These are phyloP conservation scores for Pichia sp. DNA, from an alignment of 1,139 yeast genomes.

Conservation along the genomic window DNA sequence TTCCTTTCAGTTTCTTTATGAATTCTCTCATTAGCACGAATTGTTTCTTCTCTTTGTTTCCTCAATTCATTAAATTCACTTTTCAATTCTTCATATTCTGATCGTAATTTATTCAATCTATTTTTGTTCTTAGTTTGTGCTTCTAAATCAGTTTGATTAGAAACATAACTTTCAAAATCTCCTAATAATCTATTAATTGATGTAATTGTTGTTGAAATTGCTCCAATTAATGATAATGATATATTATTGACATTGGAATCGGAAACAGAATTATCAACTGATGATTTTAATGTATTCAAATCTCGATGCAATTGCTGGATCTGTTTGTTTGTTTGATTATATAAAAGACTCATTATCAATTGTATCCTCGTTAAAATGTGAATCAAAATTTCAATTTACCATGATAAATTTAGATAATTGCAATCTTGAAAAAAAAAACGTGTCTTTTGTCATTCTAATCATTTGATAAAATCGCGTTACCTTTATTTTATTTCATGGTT, in stretches of 20 bases:
- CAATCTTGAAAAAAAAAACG: too few species aligned
- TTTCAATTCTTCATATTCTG: constrained; percentile 51
- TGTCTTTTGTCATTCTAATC: too few species aligned
- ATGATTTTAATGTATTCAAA: constrained; percentile 54
- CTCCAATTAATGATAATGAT: constrained; percentile 64
- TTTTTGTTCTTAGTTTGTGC: constrained; percentile 56
- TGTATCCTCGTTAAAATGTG: too few species aligned
- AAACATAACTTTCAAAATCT: constrained; percentile 64
- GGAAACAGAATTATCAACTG: constrained; percentile 14
- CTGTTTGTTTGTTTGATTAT: constrained; percentile 86
- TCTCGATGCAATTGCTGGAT: constrained; percentile 67
- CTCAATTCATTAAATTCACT: constrained; percentile 59
- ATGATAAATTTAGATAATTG: too few species aligned
- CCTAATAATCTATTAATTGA: constrained; percentile 69
- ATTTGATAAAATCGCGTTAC: too few species aligned
- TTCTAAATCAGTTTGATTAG: constrained; percentile 52
- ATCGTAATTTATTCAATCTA: constrained; percentile 54
- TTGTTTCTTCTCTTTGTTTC: constrained; percentile 51
- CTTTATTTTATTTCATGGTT: too few species aligned
- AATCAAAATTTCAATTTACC: too few species aligned
- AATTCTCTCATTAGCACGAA: constrained; percentile 7
- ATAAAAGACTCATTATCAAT: constrained; percentile 56
- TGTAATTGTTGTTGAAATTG: constrained; percentile 76
- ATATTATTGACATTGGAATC: constrained; percentile 31
- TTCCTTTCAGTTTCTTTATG: constrained; percentile 20